phyloP scores from a whole-genome alignment of 1,284 basidiomycete species.

The Cystobasidium sp. region DNA sequence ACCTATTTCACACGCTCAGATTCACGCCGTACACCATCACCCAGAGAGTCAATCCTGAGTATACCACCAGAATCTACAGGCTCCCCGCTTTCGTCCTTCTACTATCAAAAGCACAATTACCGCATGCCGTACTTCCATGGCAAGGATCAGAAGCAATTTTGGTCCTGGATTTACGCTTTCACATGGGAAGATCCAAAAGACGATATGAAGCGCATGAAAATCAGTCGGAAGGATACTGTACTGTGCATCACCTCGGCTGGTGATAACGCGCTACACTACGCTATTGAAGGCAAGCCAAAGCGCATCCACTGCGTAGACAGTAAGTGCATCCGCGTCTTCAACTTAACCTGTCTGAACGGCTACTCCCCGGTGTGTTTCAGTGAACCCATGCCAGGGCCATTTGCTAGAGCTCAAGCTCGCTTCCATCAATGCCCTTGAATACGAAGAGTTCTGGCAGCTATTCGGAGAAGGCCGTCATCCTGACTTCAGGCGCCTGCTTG shows the following conservation, averaged over 20 bases:
- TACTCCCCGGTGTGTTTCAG: constrained; percentile 19
- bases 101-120: constrained; percentile 67
- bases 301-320: constrained; percentile 72
- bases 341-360: constrained; percentile 9
- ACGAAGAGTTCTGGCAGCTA: constrained; percentile 72
- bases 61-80: constrained; percentile 46
- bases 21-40: constrained; percentile 11
- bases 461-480: constrained; percentile 72
- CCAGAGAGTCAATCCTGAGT: constrained; percentile 44
- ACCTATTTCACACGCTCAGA: constrained; percentile 7
- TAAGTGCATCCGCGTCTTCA: constrained; percentile 64
- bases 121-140: constrained; percentile 77
- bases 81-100: constrained; percentile 64
- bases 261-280: constrained; percentile 81
- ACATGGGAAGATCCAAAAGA: constrained; percentile 83
- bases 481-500: constrained; percentile 69
- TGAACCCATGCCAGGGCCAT: constrained; percentile 69
- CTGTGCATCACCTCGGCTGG: constrained; percentile 79
- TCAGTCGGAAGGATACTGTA: constrained; percentile 70
- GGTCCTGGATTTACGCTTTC: constrained; percentile 63
- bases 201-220: constrained; percentile 71
- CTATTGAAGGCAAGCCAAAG: constrained; percentile 67
- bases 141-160: constrained; percentile 74
- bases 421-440: constrained; percentile 66
- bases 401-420: constrained; percentile 79